Percentiles rank a stretch among this genome's conserved stretches.
Evolutionary conservation across 1,139 yeast genomes (phyloP).

Genomic region (Candida neerlandica): DNA sequence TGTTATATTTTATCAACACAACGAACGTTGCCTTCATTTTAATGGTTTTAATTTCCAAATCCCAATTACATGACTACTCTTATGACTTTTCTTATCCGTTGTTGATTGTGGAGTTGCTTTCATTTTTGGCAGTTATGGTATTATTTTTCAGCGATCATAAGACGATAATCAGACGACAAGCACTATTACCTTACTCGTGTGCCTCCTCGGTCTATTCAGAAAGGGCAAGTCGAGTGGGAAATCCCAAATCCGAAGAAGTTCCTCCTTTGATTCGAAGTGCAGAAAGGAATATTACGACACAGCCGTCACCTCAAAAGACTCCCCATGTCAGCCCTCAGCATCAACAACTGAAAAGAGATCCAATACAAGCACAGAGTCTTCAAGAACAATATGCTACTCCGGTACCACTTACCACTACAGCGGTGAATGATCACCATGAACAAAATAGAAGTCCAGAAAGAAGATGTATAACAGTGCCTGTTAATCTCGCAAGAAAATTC

Average conservation of each 20-base stretch:
- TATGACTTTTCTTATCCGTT: slow-evolving; percentile 6
- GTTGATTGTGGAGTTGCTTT: slow-evolving; percentile 14
- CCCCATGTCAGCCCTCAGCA: background rate
- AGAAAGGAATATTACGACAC: background rate
- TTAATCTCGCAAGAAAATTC: slow-evolving; percentile 1
- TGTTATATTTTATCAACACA: slow-evolving; percentile 8
- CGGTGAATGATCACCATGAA: background rate
- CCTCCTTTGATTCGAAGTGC: background rate
- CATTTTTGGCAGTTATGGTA: slow-evolving; percentile 9
- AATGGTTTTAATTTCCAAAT: slow-evolving; percentile 8
- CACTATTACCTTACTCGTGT: slow-evolving; percentile 3
- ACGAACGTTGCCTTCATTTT: slow-evolving; percentile 4
- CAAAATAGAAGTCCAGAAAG: slow-evolving; percentile 1
- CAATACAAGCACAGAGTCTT: background rate
- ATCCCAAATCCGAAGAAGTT: slow-evolving; percentile 1
- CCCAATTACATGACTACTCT: background rate
- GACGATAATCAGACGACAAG: slow-evolving; percentile 6
- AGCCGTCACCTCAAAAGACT: background rate
- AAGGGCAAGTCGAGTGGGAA: background rate
- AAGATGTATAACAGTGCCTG: slow-evolving; percentile 12
- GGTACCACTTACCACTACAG: slow-evolving; percentile 3
- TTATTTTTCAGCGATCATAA: slow-evolving; percentile 12
- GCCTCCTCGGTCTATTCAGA: slow-evolving; percentile 16
- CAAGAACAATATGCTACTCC: slow-evolving; percentile 7
- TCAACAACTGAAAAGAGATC: background rate